These are phyloP conservation scores for Novymonas esmeraldas DNA, from an alignment of 208 protist genomes.

Conservation along the genomic window DNA sequence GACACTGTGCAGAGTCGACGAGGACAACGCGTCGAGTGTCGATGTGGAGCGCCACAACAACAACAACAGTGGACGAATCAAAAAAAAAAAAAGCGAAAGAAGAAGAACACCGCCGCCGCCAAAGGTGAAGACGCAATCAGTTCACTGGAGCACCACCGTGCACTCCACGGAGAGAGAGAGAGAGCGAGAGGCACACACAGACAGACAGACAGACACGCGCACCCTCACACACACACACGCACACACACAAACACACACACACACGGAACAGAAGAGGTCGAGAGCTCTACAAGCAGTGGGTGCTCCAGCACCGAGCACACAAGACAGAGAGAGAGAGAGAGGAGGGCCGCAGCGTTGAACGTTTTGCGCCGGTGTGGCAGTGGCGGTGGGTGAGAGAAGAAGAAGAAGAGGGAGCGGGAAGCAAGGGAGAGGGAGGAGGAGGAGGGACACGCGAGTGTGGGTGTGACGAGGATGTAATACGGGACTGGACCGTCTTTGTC, in stretches of 20 bases:
- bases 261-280: not conserved
- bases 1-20: not conserved
- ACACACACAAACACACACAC: not conserved
- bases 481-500: too few species aligned
- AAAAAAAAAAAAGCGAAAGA: not conserved
- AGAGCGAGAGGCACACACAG: not conserved
- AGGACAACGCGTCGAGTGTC: not conserved
- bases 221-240: too few species aligned
- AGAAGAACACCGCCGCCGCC: not conserved
- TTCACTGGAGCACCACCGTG: too few species aligned
- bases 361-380: too few species aligned
- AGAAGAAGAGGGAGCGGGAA: not conserved
- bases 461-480: too few species aligned
- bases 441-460: not conserved
- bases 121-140: too few species aligned
- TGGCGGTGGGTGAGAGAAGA: too few species aligned
- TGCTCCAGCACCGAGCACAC: too few species aligned
- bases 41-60: not conserved
- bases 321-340: too few species aligned
- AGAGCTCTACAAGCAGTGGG: too few species aligned
- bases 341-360: too few species aligned
- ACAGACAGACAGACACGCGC: not conserved
- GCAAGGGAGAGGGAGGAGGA: not conserved
- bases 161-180: not conserved
- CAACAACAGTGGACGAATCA: not conserved